These are phyloP conservation scores for Combretum micranthum DNA, from an alignment of 345 rosid genomes.

Conservation along the genomic window DNA sequence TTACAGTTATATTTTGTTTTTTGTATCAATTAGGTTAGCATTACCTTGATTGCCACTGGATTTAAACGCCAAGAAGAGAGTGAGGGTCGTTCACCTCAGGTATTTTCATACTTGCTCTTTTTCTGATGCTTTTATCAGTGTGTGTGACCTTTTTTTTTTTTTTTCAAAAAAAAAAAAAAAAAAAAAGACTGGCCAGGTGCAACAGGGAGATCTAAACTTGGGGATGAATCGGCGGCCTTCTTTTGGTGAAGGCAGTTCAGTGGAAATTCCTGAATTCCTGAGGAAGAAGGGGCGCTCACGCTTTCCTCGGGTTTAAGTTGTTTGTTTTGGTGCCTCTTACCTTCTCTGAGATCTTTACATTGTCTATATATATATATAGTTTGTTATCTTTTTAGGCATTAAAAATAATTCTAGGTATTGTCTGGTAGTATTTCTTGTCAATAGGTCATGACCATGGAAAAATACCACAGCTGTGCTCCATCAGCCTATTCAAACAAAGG, in stretches of 20 bases:
- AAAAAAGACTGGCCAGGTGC: slow-evolving; percentile 43
- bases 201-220: slow-evolving; percentile 37
- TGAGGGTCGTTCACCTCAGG: slow-evolving; percentile 69
- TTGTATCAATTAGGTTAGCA: slow-evolving; percentile 49
- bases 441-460: neutral
- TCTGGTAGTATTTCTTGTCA: slow-evolving; percentile 1
- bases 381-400: slow-evolving; percentile 2
- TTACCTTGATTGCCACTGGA: slow-evolving; percentile 87
- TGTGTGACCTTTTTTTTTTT: neutral
- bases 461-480: no score
- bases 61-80: slow-evolving; percentile 80
- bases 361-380: neutral
- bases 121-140: neutral
- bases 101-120: slow-evolving; percentile 10
- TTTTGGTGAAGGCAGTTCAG: slow-evolving; percentile 58
- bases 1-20: neutral
- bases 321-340: neutral
- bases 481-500: no score
- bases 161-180: slow-evolving; percentile 10
- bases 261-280: slow-evolving; percentile 89
- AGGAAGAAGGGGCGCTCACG: slow-evolving; percentile 86
- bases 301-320: slow-evolving; percentile 58
- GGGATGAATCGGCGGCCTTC: slow-evolving; percentile 60
- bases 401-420: neutral
- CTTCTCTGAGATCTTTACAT: neutral